A percentile compares a stretch with the other conserved stretches of the same genome.
phyloP scores from a whole-genome alignment of 108 stramenopile genomes.

The Skeletonema tropicum region DNA sequence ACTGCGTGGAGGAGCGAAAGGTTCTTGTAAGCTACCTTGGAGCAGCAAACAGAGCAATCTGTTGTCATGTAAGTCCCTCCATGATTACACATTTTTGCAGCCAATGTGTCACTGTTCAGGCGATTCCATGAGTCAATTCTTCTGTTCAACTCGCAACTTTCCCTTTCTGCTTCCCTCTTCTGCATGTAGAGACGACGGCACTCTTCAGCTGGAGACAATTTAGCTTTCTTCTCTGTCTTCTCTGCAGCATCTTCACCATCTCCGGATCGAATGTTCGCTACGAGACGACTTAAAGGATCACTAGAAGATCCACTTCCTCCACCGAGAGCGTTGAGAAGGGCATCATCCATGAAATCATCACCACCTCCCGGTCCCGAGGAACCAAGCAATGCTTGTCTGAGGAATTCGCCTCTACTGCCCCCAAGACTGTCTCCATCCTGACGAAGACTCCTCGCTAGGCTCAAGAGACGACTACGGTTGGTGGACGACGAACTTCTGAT shows the following conservation, averaged over 20 bases:
- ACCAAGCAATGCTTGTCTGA: constrained; percentile 61
- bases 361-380: constrained; percentile 44
- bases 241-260: constrained; percentile 5
- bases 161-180: constrained; percentile 76
- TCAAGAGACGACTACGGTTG: constrained; percentile 24
- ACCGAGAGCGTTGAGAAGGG: constrained; percentile 38
- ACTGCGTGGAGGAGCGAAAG: constrained; percentile 54
- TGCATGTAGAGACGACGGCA: constrained; percentile 61
- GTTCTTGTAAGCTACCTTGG: constrained; percentile 50
- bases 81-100: constrained; percentile 1
- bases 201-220: constrained; percentile 49
- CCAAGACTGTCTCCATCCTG: constrained; percentile 46
- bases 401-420: constrained; percentile 55
- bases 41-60: constrained; percentile 65
- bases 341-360: constrained; percentile 52
- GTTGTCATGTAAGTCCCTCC: constrained; percentile 52
- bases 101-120: constrained; percentile 61
- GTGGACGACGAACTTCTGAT: constrained; percentile 47
- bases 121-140: constrained; percentile 75
- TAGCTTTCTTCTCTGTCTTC: constrained; percentile 29
- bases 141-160: constrained; percentile 66
- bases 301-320: constrained; percentile 7
- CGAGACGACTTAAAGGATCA: constrained; percentile 53
- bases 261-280: constrained; percentile 46
- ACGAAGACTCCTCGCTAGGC: constrained; percentile 66